phyloP scores from a whole-genome alignment of 305 asterid species.

The Fraxinus albicans region DNA sequence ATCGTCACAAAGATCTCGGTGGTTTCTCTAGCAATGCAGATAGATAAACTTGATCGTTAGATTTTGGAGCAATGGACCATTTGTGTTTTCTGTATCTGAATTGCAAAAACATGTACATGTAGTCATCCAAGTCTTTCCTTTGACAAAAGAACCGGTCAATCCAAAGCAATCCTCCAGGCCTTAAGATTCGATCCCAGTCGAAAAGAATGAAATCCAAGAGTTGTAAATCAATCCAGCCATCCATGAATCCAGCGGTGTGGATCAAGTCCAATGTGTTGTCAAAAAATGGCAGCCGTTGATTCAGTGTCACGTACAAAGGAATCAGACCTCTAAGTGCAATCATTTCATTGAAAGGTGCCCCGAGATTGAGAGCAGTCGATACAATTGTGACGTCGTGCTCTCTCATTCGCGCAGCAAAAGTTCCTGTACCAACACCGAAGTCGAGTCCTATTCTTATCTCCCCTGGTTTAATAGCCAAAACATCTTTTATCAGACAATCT shows the following conservation, averaged over 20 bases:
- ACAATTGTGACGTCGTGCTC: slow-evolving; percentile 66
- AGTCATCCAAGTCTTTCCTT: slow-evolving; percentile 78
- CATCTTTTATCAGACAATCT: slow-evolving; percentile 58
- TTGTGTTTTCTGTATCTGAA: slow-evolving; percentile 84
- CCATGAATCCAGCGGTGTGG: slow-evolving; percentile 81
- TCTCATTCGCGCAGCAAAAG: slow-evolving; percentile 86
- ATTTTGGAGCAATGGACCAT: slow-evolving; percentile 78
- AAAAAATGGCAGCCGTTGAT: slow-evolving; percentile 85
- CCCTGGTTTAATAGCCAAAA: slow-evolving; percentile 52
- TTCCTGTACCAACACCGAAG: slow-evolving; percentile 77
- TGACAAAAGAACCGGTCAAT: slow-evolving; percentile 78
- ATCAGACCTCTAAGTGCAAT: slow-evolving; percentile 77
- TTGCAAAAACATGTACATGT: slow-evolving; percentile 88
- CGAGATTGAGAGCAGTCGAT: slow-evolving; percentile 73
- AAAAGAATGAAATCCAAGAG: slow-evolving; percentile 74
- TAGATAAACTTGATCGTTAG: slow-evolving; percentile 72
- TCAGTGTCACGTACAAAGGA: slow-evolving; percentile 68
- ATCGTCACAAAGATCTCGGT: slow-evolving; percentile 37
- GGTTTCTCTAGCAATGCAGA: slow-evolving; percentile 92
- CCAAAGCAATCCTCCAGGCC: slow-evolving; percentile 94
- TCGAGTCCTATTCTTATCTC: slow-evolving; percentile 79
- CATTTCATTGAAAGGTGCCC: slow-evolving; percentile 84
- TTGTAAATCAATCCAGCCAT: slow-evolving; percentile 84
- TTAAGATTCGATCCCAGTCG: slow-evolving; percentile 83
- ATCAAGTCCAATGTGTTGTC: slow-evolving; percentile 92